These are phyloP conservation scores for Porogramme epimiltina DNA, from an alignment of 1,284 basidiomycete species.

Conservation along the genomic window DNA sequence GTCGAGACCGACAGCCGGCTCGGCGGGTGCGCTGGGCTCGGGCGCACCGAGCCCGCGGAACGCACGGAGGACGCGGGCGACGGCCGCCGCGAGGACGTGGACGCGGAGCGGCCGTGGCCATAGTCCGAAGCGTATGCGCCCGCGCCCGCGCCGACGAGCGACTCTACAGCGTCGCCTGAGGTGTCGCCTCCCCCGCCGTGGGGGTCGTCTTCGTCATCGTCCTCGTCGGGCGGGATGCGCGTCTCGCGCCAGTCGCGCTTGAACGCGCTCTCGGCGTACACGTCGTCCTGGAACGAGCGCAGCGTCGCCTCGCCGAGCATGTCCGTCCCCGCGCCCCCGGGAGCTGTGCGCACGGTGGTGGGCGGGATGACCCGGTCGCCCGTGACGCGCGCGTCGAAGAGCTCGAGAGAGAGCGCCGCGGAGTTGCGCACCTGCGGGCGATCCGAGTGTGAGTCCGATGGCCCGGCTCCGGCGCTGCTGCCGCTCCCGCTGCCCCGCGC, in stretches of 20 bases:
- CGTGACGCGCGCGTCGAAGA: conserved; percentile 64
- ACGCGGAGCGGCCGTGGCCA: not conserved
- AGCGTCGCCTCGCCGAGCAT: conserved; percentile 45
- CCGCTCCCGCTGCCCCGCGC: conserved; percentile 9
- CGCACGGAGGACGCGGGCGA: conserved; percentile 37
- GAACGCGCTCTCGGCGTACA: conserved; percentile 64
- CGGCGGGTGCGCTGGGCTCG: conserved; percentile 37
- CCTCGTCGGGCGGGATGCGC: conserved; percentile 35
- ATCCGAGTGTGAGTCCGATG: too few species aligned
- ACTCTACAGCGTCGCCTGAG: conserved; percentile 16
- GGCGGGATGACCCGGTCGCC: conserved; percentile 52
- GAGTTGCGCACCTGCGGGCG: conserved; percentile 58
- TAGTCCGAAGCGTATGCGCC: not conserved
- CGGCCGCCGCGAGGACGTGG: conserved; percentile 26
- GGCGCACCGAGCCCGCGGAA: conserved; percentile 26
- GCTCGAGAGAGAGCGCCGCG: conserved; percentile 71
- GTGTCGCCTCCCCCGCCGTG: conserved; percentile 12
- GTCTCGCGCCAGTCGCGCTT: conserved; percentile 76
- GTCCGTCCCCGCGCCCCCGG: conserved; percentile 21
- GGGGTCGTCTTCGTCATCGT: not conserved
- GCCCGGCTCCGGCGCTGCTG: conserved; percentile 23
- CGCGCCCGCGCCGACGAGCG: conserved; percentile 19
- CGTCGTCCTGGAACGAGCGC: conserved; percentile 64
- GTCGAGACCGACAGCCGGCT: conserved; percentile 36
- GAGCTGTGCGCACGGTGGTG: not conserved